Percentiles rank a stretch among this genome's conserved stretches.
Evolutionary conservation across 1,284 basidiomycete genomes (phyloP).

Genomic region (Sporisorium sorghi): DNA sequence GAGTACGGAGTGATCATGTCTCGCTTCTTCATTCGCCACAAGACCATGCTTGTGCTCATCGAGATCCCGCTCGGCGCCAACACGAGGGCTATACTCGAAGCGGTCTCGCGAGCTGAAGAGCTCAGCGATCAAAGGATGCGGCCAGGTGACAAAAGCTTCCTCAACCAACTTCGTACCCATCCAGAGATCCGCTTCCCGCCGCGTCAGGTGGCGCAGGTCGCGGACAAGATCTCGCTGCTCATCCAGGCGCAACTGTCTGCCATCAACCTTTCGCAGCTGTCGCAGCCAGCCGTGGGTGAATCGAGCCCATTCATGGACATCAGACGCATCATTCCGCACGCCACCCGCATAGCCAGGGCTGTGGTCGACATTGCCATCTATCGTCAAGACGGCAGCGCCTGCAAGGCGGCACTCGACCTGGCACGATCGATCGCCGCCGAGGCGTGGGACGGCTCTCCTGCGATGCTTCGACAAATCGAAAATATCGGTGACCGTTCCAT

Average conservation of each 20-base stretch:
- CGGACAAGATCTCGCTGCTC: slow-evolving; percentile 60
- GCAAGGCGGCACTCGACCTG: slow-evolving; percentile 50
- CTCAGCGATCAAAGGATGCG: slow-evolving; percentile 65
- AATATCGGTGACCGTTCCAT: slow-evolving; percentile 81
- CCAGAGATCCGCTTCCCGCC: slow-evolving; percentile 62
- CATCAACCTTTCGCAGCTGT: slow-evolving; percentile 43
- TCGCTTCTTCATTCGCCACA: slow-evolving; percentile 53
- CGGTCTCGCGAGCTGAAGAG: slow-evolving; percentile 62
- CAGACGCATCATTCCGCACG: slow-evolving; percentile 43
- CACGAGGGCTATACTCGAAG: slow-evolving; percentile 40
- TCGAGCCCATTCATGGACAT: slow-evolving; percentile 39
- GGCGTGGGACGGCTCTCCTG: slow-evolving; percentile 84
- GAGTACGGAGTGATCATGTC: slow-evolving; percentile 59
- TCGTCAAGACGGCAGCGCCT: slow-evolving; percentile 43
- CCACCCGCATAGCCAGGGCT: slow-evolving; percentile 45
- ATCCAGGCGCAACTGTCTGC: slow-evolving; percentile 54
- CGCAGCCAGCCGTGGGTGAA: slow-evolving; percentile 27
- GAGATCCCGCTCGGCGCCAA: slow-evolving; percentile 19
- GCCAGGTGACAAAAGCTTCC: slow-evolving; percentile 66
- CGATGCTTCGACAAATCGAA: slow-evolving; percentile 81
- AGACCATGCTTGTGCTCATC: slow-evolving; percentile 53
- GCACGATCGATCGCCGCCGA: slow-evolving; percentile 75
- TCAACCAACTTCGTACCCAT: slow-evolving; percentile 29
- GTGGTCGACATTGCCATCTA: slow-evolving; percentile 47
- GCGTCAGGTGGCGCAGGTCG: slow-evolving; percentile 33